phyloP scores from a whole-genome alignment of 2,329 filamentous ascomycete genomes.

The Ustulina deusta region DNA sequence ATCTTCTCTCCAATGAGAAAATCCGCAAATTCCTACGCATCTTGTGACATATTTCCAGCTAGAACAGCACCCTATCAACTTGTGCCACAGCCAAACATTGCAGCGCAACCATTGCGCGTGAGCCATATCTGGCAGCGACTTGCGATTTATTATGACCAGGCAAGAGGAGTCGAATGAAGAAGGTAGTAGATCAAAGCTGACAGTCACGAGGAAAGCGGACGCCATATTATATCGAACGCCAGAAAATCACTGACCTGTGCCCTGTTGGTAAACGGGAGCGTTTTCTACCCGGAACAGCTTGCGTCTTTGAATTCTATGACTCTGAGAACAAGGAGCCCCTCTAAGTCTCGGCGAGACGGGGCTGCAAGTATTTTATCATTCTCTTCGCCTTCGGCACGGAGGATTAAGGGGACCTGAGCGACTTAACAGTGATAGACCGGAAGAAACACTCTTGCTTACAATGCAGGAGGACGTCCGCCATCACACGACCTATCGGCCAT shows the following conservation, averaged over 20 bases:
- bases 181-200: constrained; percentile 34
- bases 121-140: constrained; percentile 7
- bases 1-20: constrained; percentile 27
- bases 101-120: constrained; percentile 20
- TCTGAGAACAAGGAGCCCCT: not conserved
- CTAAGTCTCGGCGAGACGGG: not conserved
- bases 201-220: not conserved
- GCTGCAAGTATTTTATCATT: not conserved
- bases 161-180: constrained; percentile 23
- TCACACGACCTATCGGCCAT: constrained; percentile 17
- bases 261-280: not conserved
- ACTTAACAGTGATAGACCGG: not conserved
- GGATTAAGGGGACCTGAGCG: not conserved
- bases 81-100: constrained; percentile 23
- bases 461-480: constrained; percentile 16
- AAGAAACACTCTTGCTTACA: constrained; percentile 21
- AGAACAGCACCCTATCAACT: constrained; percentile 26
- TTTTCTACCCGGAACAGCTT: not conserved
- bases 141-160: not conserved
- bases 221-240: not conserved
- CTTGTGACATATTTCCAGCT: constrained; percentile 8
- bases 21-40: not conserved
- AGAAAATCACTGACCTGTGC: not conserved
- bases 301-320: not conserved
- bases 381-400: not conserved